Base-by-base conservation (phyloP, 2,329 filamentous ascomycete species). In the Colletotrichum abscissum region DNA sequence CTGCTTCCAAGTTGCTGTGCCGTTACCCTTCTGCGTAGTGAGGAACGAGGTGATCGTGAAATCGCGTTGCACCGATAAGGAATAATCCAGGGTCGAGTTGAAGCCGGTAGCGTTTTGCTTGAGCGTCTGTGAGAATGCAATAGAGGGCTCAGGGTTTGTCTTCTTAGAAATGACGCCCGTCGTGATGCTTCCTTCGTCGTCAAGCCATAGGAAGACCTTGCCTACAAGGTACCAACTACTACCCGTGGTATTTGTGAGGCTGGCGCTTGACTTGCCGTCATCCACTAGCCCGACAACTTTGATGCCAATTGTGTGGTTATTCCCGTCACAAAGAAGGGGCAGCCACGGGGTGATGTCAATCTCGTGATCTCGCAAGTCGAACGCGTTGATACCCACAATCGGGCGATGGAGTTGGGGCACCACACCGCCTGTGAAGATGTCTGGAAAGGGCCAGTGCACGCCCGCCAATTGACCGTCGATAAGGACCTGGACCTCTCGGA, bases 341-440 rank as follows among this genome's bases (percentile, higher is more conserved):
- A 97, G 84, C 86, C 93, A 97, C 0, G 94, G 91, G 2, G 93
- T 92, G 62, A 97, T 91, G 78, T 97, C 94, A 73, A 97, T 94
- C 79, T 97, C 93, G 75, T 94, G 91, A 79, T 97, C 94, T 49
- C 89, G 86, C 26, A 97, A 85, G 78, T 97, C 94, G 79, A 95
- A 97, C 0, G 93, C 91, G 78, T 97, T 92, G 28, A 93, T 90
- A 1, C 94, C 94, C 2, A 94, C 94, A 67, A 97, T 88, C 0
- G 94, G 94, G 6, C 93, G 87, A 88, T 95, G 95, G 55, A 97
- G 87, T 1, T 91, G 90, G 4, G 94, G 94, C 0, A 93, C 92
- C 4, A 97, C 87, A 1, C 94, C 94, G 2, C 95, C 94, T 0
- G 94, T 95, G 77, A 95, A 96, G 58, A 97, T 92, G 19, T 94